phyloP scores from a whole-genome alignment of 1,139 yeast species.

The Meyerozyma guilliermondii region DNA sequence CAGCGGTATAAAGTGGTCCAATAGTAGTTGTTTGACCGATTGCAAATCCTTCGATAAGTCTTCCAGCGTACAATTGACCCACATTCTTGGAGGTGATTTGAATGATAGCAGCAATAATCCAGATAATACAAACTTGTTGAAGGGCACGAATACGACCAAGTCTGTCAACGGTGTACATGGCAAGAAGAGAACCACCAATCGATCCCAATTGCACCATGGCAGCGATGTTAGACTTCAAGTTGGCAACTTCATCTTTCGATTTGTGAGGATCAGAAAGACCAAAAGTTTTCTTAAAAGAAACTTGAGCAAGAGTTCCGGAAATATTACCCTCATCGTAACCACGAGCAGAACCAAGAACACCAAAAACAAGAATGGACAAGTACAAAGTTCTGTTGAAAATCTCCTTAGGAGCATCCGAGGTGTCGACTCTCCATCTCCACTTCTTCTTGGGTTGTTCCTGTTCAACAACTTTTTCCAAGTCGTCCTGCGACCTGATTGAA shows the following conservation, averaged over 20 bases:
- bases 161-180: constrained; percentile 46
- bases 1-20: constrained; percentile 52
- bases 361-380: constrained; percentile 48
- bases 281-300: constrained; percentile 37
- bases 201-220: constrained; percentile 63
- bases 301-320: constrained; percentile 43
- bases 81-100: constrained; percentile 40
- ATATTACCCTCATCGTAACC: constrained; percentile 56
- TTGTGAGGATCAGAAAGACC: constrained; percentile 41
- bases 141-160: constrained; percentile 53
- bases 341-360: constrained; percentile 54
- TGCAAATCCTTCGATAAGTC: constrained; percentile 51
- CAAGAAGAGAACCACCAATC: constrained; percentile 51
- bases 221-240: constrained; percentile 49
- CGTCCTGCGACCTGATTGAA: not conserved
- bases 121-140: constrained; percentile 37
- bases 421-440: constrained; percentile 25
- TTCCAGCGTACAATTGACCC: constrained; percentile 51
- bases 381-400: constrained; percentile 45
- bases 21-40: constrained; percentile 54
- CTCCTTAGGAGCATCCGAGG: constrained; percentile 43
- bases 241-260: constrained; percentile 33
- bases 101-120: constrained; percentile 45
- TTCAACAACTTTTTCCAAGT: not conserved
- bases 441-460: constrained; percentile 5